These are phyloP conservation scores for Lasiosphaeria miniovina DNA, from an alignment of 495 filamentous ascomycete genomes.

Conservation along the genomic window DNA sequence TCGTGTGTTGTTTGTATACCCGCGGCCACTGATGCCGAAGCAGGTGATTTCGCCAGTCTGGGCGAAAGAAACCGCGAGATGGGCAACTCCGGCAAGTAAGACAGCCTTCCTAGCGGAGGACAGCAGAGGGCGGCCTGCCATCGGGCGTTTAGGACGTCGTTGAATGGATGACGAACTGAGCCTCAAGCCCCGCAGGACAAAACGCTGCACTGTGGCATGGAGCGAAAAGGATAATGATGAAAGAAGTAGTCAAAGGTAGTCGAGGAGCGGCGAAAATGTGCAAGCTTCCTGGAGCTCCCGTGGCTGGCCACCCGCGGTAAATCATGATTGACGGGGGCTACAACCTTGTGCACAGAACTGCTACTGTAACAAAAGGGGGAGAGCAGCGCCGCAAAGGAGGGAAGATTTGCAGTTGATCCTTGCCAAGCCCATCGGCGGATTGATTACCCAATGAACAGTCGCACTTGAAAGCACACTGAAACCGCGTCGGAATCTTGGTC, in stretches of 20 bases:
- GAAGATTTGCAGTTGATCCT: neutral
- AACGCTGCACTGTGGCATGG: neutral
- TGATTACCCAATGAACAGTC: neutral
- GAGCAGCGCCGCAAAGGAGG: neutral
- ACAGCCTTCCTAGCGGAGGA: neutral
- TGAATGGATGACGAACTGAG: neutral
- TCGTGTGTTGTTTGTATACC: slow-evolving; percentile 15
- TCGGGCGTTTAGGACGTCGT: neutral
- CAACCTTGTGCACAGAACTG: too few species aligned
- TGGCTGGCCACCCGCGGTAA: too few species aligned
- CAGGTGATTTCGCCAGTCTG: slow-evolving; percentile 10
- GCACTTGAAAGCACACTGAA: too few species aligned
- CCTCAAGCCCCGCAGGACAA: neutral
- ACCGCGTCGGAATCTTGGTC: too few species aligned
- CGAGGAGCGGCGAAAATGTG: neutral
- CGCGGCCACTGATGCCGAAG: slow-evolving; percentile 13
- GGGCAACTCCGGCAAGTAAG: neutral
- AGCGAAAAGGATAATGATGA: neutral
- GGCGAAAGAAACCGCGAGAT: neutral
- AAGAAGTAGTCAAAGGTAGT: neutral
- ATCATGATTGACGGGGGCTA: too few species aligned
- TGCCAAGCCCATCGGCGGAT: neutral
- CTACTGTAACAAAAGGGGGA: neutral
- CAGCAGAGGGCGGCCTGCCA: neutral
- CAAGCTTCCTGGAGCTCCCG: too few species aligned